Base-by-base conservation (phyloP, 371 early-diverging fungal species). In the Coemansia sp. region DNA sequence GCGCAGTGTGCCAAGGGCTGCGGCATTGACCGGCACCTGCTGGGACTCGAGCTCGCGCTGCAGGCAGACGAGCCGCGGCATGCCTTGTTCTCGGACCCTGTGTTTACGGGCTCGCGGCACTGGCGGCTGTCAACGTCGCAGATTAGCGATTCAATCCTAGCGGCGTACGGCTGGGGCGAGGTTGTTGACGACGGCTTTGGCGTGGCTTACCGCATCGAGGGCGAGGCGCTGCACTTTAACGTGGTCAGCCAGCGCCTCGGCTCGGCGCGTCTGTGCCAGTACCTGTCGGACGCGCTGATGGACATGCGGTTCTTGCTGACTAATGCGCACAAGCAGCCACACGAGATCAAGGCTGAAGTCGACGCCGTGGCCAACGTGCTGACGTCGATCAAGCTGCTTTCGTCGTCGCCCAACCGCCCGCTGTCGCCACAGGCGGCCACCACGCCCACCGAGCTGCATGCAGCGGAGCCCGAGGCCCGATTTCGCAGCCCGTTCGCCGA, bases 181-280 rank as follows among this genome's bases (percentile, higher is more conserved):
- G 91, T 90, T 45, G 93, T 94, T 1, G 84, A 90, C n/a, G 88
- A 93, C 76, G 95, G 95, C 5, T 94, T 88, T 78, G 94, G 93
- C 55, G 79, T 90, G 63, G 94, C 94, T 11, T 94, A 94, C 80
- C 90, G 91, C 82, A 88, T 94, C 68, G 91, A 91, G 65, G 83
- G 88, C 54, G 50, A 71, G 30, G 54, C 57, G 31, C 63, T 79
- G 57, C 68, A 79, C 65, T 79, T 79, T 49, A 78, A 71, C 38
- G 70, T 79, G 30, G 69, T 69, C 26, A 80, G 80, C 58, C 68
- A 69, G 59, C 39, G 63, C 47, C 48, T 79, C 48, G 77, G 79
- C 11, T 71, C 80, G 26, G 55, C 61, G 43, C 63, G 65, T 16
- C 61, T 78, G 58, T 72, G 77, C 61, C 68, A 57, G 55, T 68